Evolutionary conservation across 176 grass and related monocot species (phyloP), one percentile per base, ranked within the genome.

Genomic region (Aegilops tauschii): DNA sequence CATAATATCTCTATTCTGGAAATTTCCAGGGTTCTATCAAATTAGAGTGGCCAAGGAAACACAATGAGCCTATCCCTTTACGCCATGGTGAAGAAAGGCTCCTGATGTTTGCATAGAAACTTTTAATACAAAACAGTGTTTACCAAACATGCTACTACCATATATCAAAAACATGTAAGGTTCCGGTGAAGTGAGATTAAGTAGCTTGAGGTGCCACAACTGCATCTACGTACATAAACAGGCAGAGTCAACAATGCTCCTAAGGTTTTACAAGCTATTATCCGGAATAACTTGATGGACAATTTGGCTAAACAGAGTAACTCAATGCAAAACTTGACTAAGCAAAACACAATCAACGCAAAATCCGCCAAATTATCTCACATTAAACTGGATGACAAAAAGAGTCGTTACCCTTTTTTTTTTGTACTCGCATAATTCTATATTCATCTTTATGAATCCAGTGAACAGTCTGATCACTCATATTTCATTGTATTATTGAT

Each of bases 81-180:
- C 6, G 79, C 2, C 56, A 71, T 8, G 58, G 14, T 76, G 79
- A 40, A n/a, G 14, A 87, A 90, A 83, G 16, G 13, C 35, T 84
- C 76, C 67, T 84, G 34, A 91, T 76, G 20, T 87, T 76, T 52
- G n/a, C 10, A 74, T 50, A 81, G 29, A 49, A 4, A 68, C 12
- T 54, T 54, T 68, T 37, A 44, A 13, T 12, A 75, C 20, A 61
- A 66, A 64, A 58, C 20, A 74, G 4, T 6, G 17, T 61, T 39
- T 52, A 66, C 44, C 10, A 77, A 25, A 73, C 4, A 73, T 3
- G 50, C 1, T 54, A 18, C 5, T 54, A 18, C 16, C 16, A 54
- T 54, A 54, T 54, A 54, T 54, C 16, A 27, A 54, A 77, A 80
- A 12, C 5, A 80, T 3, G 21, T 5, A 39, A 50, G 20, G 6